Evolutionary conservation across 1,284 basidiomycete genomes (phyloP).

Genomic region (Phenoliferia sp.): DNA sequence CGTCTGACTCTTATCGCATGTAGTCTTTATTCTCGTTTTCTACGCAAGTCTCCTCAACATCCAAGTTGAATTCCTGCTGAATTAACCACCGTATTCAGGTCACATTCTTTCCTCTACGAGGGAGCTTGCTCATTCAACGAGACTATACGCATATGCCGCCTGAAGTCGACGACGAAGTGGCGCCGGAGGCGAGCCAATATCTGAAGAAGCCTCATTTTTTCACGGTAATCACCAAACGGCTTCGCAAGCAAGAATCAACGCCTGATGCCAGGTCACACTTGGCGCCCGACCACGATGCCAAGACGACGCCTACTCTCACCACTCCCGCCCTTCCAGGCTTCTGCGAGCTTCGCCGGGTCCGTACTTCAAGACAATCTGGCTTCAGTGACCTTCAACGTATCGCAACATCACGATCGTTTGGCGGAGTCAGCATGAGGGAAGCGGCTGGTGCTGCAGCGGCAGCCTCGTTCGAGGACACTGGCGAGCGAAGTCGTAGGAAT

Average conservation of each 20-base stretch:
- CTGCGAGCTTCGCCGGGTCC: conserved; percentile 1
- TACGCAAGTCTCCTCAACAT: too few species aligned
- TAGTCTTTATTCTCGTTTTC: conserved; percentile 11
- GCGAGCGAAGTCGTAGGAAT: background rate
- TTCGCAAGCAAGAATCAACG: background rate
- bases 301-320: background rate
- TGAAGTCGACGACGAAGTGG: background rate
- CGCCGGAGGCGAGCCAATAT: too few species aligned
- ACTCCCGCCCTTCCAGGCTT: background rate
- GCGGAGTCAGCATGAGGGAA: conserved; percentile 7
- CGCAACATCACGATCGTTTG: conserved; percentile 2
- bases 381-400: background rate
- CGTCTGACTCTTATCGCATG: too few species aligned
- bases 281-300: too few species aligned
- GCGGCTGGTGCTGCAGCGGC: conserved; percentile 4
- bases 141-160: conserved; percentile 19
- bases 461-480: conserved; percentile 3
- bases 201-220: too few species aligned
- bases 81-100: background rate
- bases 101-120: background rate
- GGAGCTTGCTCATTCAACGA: background rate
- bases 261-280: background rate
- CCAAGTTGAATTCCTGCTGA: too few species aligned
- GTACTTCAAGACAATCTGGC: background rate
- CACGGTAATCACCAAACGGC: too few species aligned